Conservation (phyloP, 208 protist genomes). For the Herpetomonas samuelpessoai region DNA sequence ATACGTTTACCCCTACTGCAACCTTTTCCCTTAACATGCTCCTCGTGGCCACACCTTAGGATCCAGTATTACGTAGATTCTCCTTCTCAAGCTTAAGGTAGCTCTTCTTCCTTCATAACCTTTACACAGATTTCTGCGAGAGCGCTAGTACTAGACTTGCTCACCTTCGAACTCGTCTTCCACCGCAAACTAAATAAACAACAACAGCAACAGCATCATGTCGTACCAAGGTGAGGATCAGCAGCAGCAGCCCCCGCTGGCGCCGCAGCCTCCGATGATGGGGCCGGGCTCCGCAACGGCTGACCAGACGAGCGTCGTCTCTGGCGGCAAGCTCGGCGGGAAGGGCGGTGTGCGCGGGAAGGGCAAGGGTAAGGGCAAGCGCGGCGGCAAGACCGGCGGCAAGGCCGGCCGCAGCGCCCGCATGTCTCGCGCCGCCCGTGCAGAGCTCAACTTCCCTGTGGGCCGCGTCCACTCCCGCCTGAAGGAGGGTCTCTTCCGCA, state of each 20-base stretch:
- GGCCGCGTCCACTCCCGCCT: conserved; percentile 98
- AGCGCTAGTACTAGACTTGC: too few relatives aligned
- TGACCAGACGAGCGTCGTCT: conserved; percentile 86
- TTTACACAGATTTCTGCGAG: too few relatives aligned
- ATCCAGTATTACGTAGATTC: too few relatives aligned
- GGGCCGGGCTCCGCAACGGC: conserved; percentile 70
- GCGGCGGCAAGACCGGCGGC: conserved; percentile 86
- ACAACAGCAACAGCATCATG: conserved; percentile 39
- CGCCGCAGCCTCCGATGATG: conserved; percentile 49
- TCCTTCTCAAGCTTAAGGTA: too few relatives aligned
- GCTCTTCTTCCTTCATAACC: too few relatives aligned
- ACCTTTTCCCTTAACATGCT: too few relatives aligned
- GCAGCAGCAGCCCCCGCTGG: conserved; percentile 16
- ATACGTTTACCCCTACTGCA: too few relatives aligned
- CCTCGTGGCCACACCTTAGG: too few relatives aligned
- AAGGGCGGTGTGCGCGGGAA: conserved; percentile 59
- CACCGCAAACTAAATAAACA: too few relatives aligned
- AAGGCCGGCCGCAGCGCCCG: conserved; percentile 83
- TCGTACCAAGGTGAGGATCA: conserved; percentile 65
- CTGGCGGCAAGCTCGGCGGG: conserved; percentile 82
- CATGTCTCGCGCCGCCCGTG: conserved; percentile 85
- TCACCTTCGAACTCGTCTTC: too few relatives aligned
- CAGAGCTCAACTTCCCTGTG: conserved; percentile 96
- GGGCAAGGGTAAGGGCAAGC: conserved; percentile 85
- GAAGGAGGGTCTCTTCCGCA: conserved; percentile 93